These are phyloP conservation scores for Lepidium didymum DNA, from an alignment of 345 rosid genomes.

Conservation along the genomic window DNA sequence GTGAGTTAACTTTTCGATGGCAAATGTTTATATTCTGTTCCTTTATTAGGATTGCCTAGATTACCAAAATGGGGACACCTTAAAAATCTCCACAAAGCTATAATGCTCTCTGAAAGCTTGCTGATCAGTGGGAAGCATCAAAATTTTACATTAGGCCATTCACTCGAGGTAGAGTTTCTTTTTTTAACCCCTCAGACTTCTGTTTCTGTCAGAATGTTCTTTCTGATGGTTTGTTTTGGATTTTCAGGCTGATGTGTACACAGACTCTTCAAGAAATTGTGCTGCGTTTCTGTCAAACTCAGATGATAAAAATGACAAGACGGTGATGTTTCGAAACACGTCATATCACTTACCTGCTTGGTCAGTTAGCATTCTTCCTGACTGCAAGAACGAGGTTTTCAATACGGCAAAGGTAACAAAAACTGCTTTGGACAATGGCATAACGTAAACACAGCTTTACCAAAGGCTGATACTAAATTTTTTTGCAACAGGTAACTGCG, in stretches of 20 bases:
- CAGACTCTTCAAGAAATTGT: constrained; percentile 60
- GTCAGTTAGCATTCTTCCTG: constrained; percentile 94
- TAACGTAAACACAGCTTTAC: background rate
- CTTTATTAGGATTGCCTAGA: constrained; percentile 64
- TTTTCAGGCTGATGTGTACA: constrained; percentile 66
- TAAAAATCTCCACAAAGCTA: constrained; percentile 72
- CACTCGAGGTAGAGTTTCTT: constrained; percentile 48
- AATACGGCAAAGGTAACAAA: constrained; percentile 79
- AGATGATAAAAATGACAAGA: constrained; percentile 62
- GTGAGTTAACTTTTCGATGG: background rate
- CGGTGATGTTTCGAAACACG: constrained; percentile 44
- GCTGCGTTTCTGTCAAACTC: constrained; percentile 75
- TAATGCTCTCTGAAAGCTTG: constrained; percentile 64
- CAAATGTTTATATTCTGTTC: background rate
- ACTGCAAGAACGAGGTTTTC: constrained; percentile 69
- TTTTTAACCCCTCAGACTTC: background rate
- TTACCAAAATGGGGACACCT: constrained; percentile 98
- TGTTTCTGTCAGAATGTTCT: constrained; percentile 6
- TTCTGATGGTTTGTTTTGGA: constrained; percentile 12
- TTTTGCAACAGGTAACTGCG: constrained; percentile 48
- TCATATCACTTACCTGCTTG: constrained; percentile 85
- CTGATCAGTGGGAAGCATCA: constrained; percentile 47
- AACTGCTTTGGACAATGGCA: background rate
- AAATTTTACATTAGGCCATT: constrained; percentile 56
- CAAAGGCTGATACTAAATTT: background rate